These are phyloP conservation scores for Podaxis sp. DNA, from an alignment of 768 basidiomycete genomes.

Conservation along the genomic window DNA sequence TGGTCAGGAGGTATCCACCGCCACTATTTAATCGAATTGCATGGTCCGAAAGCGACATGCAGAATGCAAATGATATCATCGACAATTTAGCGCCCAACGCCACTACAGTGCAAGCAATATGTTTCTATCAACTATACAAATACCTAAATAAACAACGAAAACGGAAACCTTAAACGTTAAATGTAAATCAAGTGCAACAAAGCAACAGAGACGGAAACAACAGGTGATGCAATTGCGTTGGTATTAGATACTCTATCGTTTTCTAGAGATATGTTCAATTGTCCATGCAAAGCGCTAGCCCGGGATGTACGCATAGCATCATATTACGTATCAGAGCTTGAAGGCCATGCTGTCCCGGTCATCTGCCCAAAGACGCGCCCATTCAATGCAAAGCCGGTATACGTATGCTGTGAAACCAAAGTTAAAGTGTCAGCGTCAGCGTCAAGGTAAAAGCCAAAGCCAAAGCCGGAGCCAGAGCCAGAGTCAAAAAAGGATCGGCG, in stretches of 20 bases:
- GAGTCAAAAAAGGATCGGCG: not conserved
- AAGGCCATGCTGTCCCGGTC: conserved; percentile 66
- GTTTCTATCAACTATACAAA: not conserved
- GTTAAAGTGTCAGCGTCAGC: not conserved
- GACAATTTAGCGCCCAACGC: not conserved
- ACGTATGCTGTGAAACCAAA: conserved; percentile 58
- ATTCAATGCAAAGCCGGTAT: conserved; percentile 83
- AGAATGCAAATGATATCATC: not conserved
- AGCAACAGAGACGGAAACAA: no score
- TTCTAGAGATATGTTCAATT: not conserved
- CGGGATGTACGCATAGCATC: not conserved
- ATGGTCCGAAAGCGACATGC: not conserved
- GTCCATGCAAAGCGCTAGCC: not conserved
- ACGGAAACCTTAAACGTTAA: not conserved
- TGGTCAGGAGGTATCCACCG: not conserved
- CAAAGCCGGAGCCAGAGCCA: not conserved
- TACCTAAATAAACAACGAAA: not conserved
- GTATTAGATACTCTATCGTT: not conserved
- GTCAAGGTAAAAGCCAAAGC: not conserved
- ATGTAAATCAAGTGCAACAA: no score
- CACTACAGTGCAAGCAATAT: not conserved
- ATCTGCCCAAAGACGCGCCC: conserved; percentile 78
- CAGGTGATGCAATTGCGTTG: no score
- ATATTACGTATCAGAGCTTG: not conserved
- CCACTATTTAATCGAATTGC: not conserved